phyloP scores from a whole-genome alignment of 2,329 filamentous ascomycete genomes.

The Magnaporthiopsis incrustans region DNA sequence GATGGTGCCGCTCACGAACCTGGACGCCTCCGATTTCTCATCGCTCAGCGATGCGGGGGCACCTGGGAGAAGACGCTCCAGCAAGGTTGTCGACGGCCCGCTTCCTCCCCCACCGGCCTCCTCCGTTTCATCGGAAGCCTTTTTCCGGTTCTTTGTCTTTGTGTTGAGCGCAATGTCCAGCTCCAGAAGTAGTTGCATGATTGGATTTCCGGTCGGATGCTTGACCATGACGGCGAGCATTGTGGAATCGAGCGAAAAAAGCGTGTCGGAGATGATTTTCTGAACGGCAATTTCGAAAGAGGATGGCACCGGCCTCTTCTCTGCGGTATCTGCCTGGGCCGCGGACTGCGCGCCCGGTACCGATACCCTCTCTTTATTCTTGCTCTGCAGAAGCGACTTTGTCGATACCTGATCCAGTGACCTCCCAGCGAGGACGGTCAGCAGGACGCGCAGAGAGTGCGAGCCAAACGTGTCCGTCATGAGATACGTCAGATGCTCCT shows the following conservation, averaged over 20 bases:
- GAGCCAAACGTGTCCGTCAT: constrained; percentile 86
- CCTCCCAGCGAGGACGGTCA: constrained; percentile 78
- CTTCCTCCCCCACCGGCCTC: constrained; percentile 21
- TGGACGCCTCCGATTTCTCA: constrained; percentile 60
- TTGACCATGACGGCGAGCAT: constrained; percentile 77
- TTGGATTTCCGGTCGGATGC: constrained; percentile 85
- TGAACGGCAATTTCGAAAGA: constrained; percentile 71
- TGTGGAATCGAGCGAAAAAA: constrained; percentile 66
- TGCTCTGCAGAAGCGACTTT: constrained; percentile 76
- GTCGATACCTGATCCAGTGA: constrained; percentile 63
- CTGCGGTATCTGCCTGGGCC: constrained; percentile 14
- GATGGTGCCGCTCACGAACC: constrained; percentile 77
- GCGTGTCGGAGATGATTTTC: constrained; percentile 74
- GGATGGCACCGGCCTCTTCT: constrained; percentile 58
- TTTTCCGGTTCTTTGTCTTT: constrained; percentile 54
- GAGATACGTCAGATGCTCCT: constrained; percentile 72
- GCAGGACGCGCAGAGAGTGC: constrained; percentile 76
- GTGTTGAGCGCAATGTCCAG: constrained; percentile 72
- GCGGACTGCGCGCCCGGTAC: constrained; percentile 31
- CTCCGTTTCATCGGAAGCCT: constrained; percentile 21
- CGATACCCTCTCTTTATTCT: constrained; percentile 78
- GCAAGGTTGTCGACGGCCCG: constrained; percentile 39
- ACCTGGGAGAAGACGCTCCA: constrained; percentile 72
- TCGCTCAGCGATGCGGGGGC: constrained; percentile 63
- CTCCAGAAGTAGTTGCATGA: constrained; percentile 82